phyloP scores from a whole-genome alignment of 306 rosid genomes.

The Glycine tomentella region DNA sequence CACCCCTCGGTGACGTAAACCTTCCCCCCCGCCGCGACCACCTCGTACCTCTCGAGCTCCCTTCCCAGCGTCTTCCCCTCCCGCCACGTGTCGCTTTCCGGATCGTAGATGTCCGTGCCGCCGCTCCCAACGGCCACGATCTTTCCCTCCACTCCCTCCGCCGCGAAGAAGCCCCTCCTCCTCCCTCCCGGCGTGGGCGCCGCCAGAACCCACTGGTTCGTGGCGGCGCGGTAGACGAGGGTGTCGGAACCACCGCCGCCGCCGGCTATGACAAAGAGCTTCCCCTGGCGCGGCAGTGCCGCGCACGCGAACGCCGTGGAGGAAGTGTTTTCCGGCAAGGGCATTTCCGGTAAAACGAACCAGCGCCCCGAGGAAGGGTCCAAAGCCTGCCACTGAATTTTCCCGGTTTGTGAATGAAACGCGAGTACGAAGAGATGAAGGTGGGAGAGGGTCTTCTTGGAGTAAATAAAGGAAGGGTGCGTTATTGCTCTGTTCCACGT shows the following conservation, averaged over 20 bases:
- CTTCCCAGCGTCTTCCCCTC: background rate
- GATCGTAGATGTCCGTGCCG: slow-evolving; percentile 51
- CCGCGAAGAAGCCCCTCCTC: slow-evolving; percentile 38
- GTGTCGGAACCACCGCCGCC: slow-evolving; percentile 34
- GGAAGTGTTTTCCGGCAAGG: slow-evolving; percentile 25
- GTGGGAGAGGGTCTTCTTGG: slow-evolving; percentile 45
- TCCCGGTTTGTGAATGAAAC: slow-evolving; percentile 49
- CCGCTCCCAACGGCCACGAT: slow-evolving; percentile 53
- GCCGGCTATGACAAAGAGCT: slow-evolving; percentile 58
- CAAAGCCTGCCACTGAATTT: slow-evolving; percentile 66
- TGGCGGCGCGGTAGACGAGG: slow-evolving; percentile 50
- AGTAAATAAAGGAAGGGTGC: slow-evolving; percentile 45
- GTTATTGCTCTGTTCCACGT: slow-evolving; percentile 69
- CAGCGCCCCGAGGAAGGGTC: slow-evolving; percentile 71
- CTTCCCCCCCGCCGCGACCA: slow-evolving; percentile 51
- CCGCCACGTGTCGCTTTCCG: slow-evolving; percentile 59
- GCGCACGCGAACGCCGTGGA: slow-evolving; percentile 49
- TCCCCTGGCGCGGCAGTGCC: slow-evolving; percentile 63
- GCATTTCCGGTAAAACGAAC: slow-evolving; percentile 65
- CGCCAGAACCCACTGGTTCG: slow-evolving; percentile 58
- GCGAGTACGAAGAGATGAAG: slow-evolving; percentile 66
- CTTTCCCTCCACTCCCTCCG: slow-evolving; percentile 46
- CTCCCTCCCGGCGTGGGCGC: slow-evolving; percentile 25
- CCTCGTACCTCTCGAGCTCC: slow-evolving; percentile 43
- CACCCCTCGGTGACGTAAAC: slow-evolving; percentile 81